phyloP scores from a whole-genome alignment of 73 alveolate species.

The Paramecium caudatum region DNA sequence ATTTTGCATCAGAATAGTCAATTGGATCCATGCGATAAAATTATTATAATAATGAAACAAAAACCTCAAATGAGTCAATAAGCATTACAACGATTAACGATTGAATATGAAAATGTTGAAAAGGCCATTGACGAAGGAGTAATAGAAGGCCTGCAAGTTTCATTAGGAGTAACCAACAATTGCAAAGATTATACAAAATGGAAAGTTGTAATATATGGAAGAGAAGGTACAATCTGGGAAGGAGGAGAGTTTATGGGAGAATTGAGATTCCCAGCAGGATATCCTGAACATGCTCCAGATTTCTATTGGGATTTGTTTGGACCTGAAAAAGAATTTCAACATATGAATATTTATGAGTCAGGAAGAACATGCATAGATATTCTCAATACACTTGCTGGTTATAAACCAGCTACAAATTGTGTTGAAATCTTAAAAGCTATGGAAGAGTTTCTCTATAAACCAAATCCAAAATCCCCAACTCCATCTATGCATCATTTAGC shows the following conservation, averaged over 20 bases:
- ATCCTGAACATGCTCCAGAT: background rate
- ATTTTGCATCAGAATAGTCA: conserved; percentile 48
- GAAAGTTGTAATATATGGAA: background rate
- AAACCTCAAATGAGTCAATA: no score
- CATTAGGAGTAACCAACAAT: background rate
- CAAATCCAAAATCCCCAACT: background rate
- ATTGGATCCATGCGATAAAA: conserved; percentile 48
- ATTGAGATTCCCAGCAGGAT: background rate
- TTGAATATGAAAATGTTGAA: conserved; percentile 12
- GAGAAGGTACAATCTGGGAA: background rate
- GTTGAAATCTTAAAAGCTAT: background rate
- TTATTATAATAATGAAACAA: no score
- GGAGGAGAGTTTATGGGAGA: background rate
- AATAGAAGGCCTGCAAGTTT: background rate
- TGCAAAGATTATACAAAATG: background rate
- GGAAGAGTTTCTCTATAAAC: background rate
- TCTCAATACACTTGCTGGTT: background rate
- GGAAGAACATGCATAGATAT: background rate
- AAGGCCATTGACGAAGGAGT: background rate
- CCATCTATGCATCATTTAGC: background rate
- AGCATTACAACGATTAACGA: no score
- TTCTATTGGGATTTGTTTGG: no score
- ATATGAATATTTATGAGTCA: background rate
- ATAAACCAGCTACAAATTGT: background rate
- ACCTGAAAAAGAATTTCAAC: background rate